Evolutionary conservation across 2,329 filamentous ascomycete species (phyloP), one percentile per base, ranked within the genome.

Genomic region (Aspergillus ibericus): DNA sequence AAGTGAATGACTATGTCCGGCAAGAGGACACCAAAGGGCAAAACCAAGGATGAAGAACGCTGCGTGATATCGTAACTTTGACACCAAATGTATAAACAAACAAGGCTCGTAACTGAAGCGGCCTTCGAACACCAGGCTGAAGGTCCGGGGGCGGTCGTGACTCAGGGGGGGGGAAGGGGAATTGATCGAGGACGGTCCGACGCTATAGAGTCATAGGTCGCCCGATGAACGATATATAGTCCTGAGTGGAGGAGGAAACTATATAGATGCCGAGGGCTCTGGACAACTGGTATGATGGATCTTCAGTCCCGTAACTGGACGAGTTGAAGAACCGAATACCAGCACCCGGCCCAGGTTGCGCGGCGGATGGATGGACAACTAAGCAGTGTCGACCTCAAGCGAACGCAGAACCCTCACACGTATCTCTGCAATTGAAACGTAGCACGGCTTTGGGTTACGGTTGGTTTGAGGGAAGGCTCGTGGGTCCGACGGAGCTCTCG

Each of bases 31-130:
- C 57, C 52, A 49, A 50, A 22, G 44, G 44, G 35, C 25, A 35
- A 36, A 36, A 44, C 35, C 48, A 42, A 55, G 50, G 57, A 51
- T 56, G 50, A 63, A 55, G 63, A 72, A 65, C 73, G 73, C 73
- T 76, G 72, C 73, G 73, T 76, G 66, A 75, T 66, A 75, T 76
- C 73, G 73, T 76, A 68, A 76, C 55, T 57, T 60, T 56, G 36
- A 67, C 64, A 66, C 65, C 63, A 60, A 58, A 69, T 63, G 65
- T 70, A 68, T 68, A 63, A 63, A 66, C 56, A 61, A 64, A 66
- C 50, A 66, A 61, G 60, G 58, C 54, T 63, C 63, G 66, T 66
- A 52, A 67, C 48, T 59, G 63, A 59, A 57, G 35, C 50, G 68
- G 63, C 72, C 72, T 72, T 66, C 70, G 67, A 74, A 73, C 72